Base-by-base conservation (phyloP, 2,329 filamentous ascomycete species). In the Cercospora sojina region DNA sequence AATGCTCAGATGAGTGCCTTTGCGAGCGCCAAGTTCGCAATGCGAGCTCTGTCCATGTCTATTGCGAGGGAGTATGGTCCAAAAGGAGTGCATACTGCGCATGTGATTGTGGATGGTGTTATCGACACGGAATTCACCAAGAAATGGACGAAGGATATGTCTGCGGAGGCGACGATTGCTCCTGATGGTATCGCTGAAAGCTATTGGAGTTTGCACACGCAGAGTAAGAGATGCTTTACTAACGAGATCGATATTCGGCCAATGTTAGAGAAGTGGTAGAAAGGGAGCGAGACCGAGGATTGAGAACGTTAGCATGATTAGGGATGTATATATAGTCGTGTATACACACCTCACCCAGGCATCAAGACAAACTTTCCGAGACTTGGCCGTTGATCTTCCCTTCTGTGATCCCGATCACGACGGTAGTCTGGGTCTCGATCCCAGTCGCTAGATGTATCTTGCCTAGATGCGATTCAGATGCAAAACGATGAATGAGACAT, bases 151-250 rank as follows among this genome's bases (percentile, higher is more conserved):
- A 83, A 85, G 74, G 79, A 82, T 41, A 79, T 84, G 65, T 80
- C 81, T 25, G 80, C 83, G 8, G 86, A 88, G 76, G 85, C 83
- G 0, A 93, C 92, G 81, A 86, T 96, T 65, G 87, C 80, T 70
- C 84, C 91, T 9, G 88, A 91, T 70, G 90, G 93, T 89, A 95
- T 96, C 82, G 92, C 92, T 13, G 91, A 95, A 69, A 87, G 87
- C 12, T 96, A 96, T 75, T 96, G 91, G 91, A 83, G 89, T 76
- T 76, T 96, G 71, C 92, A 96, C 75, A 90, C 88, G 0, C 92
- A 96, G 80, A 90, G 89, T 25, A 84, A 86, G 69, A 92, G 90
- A 6, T 87, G 87, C 2, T 94, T 93, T 74, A 92, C 91, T 0
- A 90, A 91, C 75, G 91, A 95, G 79, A 77, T 95, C 71, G 92